These are phyloP conservation scores for Eucalyptus polyanthemos DNA, from an alignment of 345 rosid genomes.

Conservation along the genomic window DNA sequence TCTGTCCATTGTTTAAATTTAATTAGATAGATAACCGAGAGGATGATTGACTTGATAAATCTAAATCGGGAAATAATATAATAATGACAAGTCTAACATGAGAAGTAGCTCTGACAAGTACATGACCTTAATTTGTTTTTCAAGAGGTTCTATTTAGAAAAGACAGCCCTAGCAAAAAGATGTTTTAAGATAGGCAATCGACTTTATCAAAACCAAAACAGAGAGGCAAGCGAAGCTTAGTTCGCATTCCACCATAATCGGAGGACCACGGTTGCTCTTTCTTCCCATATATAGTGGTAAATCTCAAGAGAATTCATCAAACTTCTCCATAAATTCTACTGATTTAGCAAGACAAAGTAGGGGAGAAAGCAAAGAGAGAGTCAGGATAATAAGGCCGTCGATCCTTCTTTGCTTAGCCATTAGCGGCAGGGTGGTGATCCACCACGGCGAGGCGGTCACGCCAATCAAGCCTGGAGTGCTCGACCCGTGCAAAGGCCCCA, in stretches of 20 bases:
- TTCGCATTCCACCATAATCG: neutral
- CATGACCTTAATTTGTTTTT: neutral
- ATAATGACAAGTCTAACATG: neutral
- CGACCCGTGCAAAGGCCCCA: neutral
- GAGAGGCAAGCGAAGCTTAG: no score
- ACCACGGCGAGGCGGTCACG: neutral
- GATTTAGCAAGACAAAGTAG: no score
- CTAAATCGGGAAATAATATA: neutral
- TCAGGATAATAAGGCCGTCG: neutral
- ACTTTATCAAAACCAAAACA: accelerated
- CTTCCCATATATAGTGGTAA: no score
- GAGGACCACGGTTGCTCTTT: no score
- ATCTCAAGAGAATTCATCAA: no score
- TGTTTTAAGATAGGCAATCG: neutral
- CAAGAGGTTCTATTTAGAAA: neutral
- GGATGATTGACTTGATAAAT: neutral
- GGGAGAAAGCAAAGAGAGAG: no score
- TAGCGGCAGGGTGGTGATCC: neutral
- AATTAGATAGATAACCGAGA: accelerated
- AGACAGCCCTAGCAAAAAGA: neutral
- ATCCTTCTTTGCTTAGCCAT: neutral
- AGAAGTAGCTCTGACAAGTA: neutral
- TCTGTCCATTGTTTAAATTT: accelerated
- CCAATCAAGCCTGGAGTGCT: neutral
- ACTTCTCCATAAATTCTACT: no score